Conservation (phyloP, 2,329 filamentous ascomycete species). For the Paecilomyces dactylethromorphus region DNA sequence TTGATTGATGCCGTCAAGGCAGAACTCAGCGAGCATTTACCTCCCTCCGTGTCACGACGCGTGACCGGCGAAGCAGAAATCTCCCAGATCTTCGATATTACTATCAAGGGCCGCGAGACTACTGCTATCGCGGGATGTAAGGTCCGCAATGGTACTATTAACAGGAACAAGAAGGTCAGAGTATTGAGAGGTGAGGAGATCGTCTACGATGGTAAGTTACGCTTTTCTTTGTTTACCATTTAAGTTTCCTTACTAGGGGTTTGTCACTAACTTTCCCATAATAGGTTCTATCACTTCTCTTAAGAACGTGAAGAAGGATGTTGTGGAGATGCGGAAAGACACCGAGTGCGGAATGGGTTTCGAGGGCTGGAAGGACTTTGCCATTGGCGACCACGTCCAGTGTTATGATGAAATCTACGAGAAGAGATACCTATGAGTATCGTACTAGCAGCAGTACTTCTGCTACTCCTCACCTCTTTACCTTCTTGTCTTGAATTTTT, state of each 20-base stretch:
- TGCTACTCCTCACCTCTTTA: not conserved
- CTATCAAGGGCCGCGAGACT: slow-evolving; percentile 62
- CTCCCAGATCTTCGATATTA: slow-evolving; percentile 75
- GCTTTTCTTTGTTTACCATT: slow-evolving; percentile 2
- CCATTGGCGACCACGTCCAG: slow-evolving; percentile 79
- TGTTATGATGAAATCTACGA: slow-evolving; percentile 74
- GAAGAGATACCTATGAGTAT: slow-evolving; percentile 49
- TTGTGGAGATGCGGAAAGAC: slow-evolving; percentile 81
- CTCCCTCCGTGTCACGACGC: slow-evolving; percentile 58
- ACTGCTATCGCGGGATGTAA: slow-evolving; percentile 80
- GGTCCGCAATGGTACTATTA: slow-evolving; percentile 72
- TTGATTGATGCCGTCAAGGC: slow-evolving; percentile 45
- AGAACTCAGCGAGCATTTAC: slow-evolving; percentile 62
- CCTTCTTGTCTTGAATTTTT: not conserved
- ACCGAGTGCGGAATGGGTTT: slow-evolving; percentile 91
- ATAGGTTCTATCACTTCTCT: slow-evolving; percentile 72
- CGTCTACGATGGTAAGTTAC: slow-evolving; percentile 71
- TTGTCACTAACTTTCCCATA: slow-evolving; percentile 5
- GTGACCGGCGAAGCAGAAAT: slow-evolving; percentile 88
- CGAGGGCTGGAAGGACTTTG: slow-evolving; percentile 68
- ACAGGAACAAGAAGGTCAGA: slow-evolving; percentile 57
- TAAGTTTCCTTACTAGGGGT: not conserved
- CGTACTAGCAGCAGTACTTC: not conserved
- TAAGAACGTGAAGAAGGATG: slow-evolving; percentile 89
- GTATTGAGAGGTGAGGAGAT: slow-evolving; percentile 65